phyloP scores from a whole-genome alignment of 2,329 filamentous ascomycete genomes.

The Colletotrichum brevisporum region DNA sequence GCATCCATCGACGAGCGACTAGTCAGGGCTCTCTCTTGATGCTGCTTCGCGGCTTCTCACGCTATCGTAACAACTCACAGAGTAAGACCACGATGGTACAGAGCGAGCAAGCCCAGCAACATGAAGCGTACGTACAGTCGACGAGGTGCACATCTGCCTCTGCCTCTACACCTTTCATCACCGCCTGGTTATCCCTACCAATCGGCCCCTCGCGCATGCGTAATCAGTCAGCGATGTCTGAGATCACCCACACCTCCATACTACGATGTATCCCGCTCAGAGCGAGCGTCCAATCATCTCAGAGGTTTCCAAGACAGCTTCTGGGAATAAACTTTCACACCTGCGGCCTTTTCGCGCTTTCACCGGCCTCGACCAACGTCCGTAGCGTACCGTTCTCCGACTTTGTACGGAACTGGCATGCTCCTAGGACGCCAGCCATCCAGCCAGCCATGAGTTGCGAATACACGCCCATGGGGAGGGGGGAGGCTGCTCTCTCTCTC shows the following conservation, averaged over 20 bases:
- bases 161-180: background rate
- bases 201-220: constrained; percentile 18
- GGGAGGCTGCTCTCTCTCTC: background rate
- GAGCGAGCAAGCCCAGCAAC: too few species aligned
- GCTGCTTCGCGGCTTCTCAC: too few species aligned
- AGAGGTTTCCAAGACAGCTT: constrained; percentile 15
- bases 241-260: constrained; percentile 24
- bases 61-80: too few species aligned
- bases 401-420: constrained; percentile 28
- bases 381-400: constrained; percentile 9
- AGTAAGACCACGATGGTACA: too few species aligned
- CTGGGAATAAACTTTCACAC: constrained; percentile 34
- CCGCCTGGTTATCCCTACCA: background rate
- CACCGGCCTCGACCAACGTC: constrained; percentile 22
- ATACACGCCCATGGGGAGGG: too few species aligned
- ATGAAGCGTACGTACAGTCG: too few species aligned
- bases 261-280: constrained; percentile 3
- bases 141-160: too few species aligned
- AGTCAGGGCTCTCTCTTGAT: background rate
- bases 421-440: constrained; percentile 3
- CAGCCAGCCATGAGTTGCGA: background rate
- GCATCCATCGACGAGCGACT: background rate
- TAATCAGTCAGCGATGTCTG: constrained; percentile 32
- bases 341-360: constrained; percentile 12
- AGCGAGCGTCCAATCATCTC: constrained; percentile 24